Base-by-base conservation (phyloP, 495 filamentous ascomycete genomes). In the Chaetomium cochliodes region DNA sequence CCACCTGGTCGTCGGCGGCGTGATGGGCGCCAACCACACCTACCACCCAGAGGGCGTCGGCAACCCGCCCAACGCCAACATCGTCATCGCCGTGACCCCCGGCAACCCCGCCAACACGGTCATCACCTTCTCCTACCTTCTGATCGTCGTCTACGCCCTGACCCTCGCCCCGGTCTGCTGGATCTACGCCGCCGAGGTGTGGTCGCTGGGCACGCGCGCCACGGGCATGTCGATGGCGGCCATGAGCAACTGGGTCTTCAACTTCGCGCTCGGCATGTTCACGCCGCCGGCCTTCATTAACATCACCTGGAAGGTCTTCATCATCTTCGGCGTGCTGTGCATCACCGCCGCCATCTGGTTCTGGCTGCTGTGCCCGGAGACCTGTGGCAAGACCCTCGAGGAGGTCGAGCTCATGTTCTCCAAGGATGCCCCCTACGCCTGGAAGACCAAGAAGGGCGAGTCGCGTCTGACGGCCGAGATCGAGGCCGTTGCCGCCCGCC, bases 101-200 rank as follows among this genome's bases (percentile, higher is more conserved):
- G 89, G 89, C 20, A 68, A 76, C 2, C 76, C 88, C 6, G 84
- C 87, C 13, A 84, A 90, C 74, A 84, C 83, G 5, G 87, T 91
- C 66, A 91, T 92, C 69, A 83, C 87, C 5, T 88, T 87, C 62
- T 88, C 82, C 9, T 92, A 91, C 64, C 82, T 91, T 5, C 84
- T 91, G 64, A 85, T 90, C 64, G 86, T 86, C 53, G 79, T 87
- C 30, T 92, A 91, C 76, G 86, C 87, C 5, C 77, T 91, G 13
- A 91, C 90, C 3, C 72, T 90, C 58, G 88, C 88, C 1, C 88
- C 87, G 3, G 81, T 87, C 1, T 88, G 80, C 64, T 92, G 89
- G 89, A 82, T 91, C 63, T 92, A 92, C 74, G 85, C 87, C 0
- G 83, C 89, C 22, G 89, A 92, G 77, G 85, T 92, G 3, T 92